phyloP scores from a whole-genome alignment of 2,329 filamentous ascomycete genomes.

The Aaosphaeria arxii region DNA sequence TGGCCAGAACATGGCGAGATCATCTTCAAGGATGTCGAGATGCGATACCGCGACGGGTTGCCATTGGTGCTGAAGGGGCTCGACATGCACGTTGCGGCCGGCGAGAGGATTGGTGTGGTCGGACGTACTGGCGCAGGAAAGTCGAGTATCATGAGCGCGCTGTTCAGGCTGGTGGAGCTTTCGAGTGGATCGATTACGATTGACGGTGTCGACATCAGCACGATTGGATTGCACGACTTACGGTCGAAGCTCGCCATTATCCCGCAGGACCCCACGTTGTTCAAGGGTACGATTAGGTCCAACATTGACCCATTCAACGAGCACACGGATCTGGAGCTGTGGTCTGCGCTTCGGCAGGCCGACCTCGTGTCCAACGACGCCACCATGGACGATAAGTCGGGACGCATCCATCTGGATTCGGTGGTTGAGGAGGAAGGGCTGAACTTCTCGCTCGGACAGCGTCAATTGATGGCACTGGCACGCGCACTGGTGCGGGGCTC shows the following conservation, averaged over 20 bases:
- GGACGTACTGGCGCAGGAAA: slow-evolving; percentile 82
- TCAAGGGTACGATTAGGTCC: slow-evolving; percentile 73
- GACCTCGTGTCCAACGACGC: slow-evolving; percentile 60
- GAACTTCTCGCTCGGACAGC: slow-evolving; percentile 92
- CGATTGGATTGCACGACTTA: slow-evolving; percentile 70
- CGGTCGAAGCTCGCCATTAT: slow-evolving; percentile 78
- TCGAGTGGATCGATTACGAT: slow-evolving; percentile 48
- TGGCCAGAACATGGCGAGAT: slow-evolving; percentile 86
- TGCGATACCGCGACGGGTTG: slow-evolving; percentile 51
- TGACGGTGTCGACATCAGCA: slow-evolving; percentile 60
- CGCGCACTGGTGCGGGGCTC: slow-evolving; percentile 83
- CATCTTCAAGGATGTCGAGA: slow-evolving; percentile 49
- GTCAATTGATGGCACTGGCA: slow-evolving; percentile 91
- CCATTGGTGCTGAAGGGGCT: slow-evolving; percentile 50
- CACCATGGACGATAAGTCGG: slow-evolving; percentile 44
- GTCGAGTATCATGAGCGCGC: slow-evolving; percentile 76
- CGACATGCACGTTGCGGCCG: slow-evolving; percentile 66
- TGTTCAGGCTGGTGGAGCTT: slow-evolving; percentile 66
- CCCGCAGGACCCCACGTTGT: slow-evolving; percentile 79
- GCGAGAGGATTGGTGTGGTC: slow-evolving; percentile 78
- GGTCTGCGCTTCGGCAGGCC: slow-evolving; percentile 73
- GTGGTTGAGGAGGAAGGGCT: slow-evolving; percentile 89
- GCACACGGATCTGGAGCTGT: slow-evolving; percentile 73
- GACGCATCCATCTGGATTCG: slow-evolving; percentile 76
- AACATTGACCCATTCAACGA: slow-evolving; percentile 81